These are phyloP conservation scores for Cetraspora pellucida DNA, from an alignment of 192 early-diverging fungal genomes.

Conservation along the genomic window DNA sequence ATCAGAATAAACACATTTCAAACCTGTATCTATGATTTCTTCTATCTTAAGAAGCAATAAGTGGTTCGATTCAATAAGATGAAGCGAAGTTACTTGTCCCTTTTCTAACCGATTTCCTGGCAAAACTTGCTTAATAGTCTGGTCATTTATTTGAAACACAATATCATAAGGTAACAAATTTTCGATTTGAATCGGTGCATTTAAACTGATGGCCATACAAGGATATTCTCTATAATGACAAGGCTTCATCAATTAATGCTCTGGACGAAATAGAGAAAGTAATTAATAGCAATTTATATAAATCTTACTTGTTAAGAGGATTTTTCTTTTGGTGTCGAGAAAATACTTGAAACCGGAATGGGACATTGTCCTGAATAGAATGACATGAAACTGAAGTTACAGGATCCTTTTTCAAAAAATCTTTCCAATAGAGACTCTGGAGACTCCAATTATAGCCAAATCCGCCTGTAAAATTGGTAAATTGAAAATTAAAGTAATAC, in stretches of 20 bases:
- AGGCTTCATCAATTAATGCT: no score
- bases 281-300: not conserved
- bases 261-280: no score
- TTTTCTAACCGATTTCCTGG: conserved; percentile 60
- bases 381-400: conserved; percentile 48
- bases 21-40: conserved; percentile 68
- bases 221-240: conserved; percentile 58
- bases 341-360: conserved; percentile 76
- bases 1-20: not conserved
- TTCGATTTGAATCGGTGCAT: conserved; percentile 85
- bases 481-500: not conserved
- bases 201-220: conserved; percentile 75
- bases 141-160: conserved; percentile 78
- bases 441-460: conserved; percentile 88
- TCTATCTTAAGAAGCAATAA: conserved; percentile 74
- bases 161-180: conserved; percentile 92
- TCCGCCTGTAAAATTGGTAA: conserved; percentile 46
- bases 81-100: conserved; percentile 74
- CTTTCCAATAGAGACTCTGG: conserved; percentile 81
- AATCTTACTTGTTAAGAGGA: conserved; percentile 43
- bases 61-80: conserved; percentile 83
- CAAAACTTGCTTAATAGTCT: conserved; percentile 64
- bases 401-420: conserved; percentile 56
- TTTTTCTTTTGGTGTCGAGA: conserved; percentile 53
- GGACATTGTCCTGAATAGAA: conserved; percentile 43